These are phyloP conservation scores for Aspergillus unguis DNA, from an alignment of 2,329 filamentous ascomycete genomes.

Conservation along the genomic window DNA sequence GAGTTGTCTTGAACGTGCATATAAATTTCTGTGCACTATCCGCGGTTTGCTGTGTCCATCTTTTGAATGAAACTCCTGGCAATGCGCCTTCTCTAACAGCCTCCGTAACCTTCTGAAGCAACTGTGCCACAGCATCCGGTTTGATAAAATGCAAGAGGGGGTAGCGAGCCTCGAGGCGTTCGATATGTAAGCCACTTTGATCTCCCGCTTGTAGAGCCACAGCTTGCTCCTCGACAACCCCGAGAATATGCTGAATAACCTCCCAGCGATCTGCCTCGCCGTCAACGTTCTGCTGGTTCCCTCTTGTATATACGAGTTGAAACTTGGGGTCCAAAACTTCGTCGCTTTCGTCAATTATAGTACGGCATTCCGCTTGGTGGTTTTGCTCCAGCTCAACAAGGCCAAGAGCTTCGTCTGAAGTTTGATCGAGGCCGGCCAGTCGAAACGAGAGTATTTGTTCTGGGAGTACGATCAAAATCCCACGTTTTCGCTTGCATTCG, in stretches of 20 bases:
- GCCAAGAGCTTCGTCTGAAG: neutral
- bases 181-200: conserved; percentile 14
- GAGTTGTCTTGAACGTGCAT: neutral
- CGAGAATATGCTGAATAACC: conserved; percentile 1
- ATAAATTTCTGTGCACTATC: conserved; percentile 17
- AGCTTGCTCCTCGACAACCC: conserved; percentile 3
- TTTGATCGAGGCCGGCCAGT: neutral
- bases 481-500: neutral
- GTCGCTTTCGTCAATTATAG: conserved; percentile 64
- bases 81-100: conserved; percentile 16
- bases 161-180: conserved; percentile 14
- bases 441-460: conserved; percentile 10
- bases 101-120: conserved; percentile 14
- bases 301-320: conserved; percentile 62
- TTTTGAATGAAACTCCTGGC: conserved; percentile 19
- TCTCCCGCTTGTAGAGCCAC: conserved; percentile 3
- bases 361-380: conserved; percentile 37
- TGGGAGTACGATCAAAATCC: conserved; percentile 4
- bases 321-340: conserved; percentile 59
- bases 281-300: conserved; percentile 49
- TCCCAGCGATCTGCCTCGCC: conserved; percentile 22
- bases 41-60: conserved; percentile 14
- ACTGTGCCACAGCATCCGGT: conserved; percentile 5
- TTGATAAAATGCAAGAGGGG: conserved; percentile 22
- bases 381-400: neutral